These are phyloP conservation scores for Auricularia auricula-judae DNA, from an alignment of 768 basidiomycete species.

Conservation along the genomic window DNA sequence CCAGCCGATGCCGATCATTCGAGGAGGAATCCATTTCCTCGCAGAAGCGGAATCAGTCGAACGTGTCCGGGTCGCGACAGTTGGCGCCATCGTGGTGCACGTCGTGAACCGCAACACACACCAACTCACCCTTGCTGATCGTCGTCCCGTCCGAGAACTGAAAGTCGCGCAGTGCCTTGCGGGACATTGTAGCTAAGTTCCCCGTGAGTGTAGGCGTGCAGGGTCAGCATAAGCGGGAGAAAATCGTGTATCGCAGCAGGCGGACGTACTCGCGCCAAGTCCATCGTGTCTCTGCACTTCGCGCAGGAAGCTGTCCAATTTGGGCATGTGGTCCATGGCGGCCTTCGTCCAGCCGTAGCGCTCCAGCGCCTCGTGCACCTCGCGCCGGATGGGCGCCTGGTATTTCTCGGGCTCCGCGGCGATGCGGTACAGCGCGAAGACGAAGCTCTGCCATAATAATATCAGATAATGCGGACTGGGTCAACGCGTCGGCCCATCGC, in stretches of 20 bases:
- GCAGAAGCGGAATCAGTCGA: background rate
- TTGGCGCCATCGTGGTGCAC: background rate
- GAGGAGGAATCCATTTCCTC: background rate
- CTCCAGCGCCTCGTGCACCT: constrained; percentile 17
- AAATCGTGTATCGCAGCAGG: constrained; percentile 1
- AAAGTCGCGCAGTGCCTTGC: background rate
- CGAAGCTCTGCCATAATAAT: constrained; percentile 16
- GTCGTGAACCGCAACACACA: background rate
- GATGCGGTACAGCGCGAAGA: constrained; percentile 25
- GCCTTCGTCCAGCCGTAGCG: constrained; percentile 30
- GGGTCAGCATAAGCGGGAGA: no score
- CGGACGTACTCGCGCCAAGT: constrained; percentile 11
- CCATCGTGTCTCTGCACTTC: constrained; percentile 30
- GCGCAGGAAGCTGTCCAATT: constrained; percentile 42
- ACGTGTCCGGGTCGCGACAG: background rate
- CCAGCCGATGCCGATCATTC: no score
- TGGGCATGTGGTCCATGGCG: constrained; percentile 29
- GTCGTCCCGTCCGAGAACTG: background rate
- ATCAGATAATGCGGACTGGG: no score
- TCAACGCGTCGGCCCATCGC: background rate
- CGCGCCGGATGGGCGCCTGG: constrained; percentile 19
- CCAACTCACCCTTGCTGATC: background rate
- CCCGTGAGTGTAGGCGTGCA: no score
- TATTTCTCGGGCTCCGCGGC: constrained; percentile 24
- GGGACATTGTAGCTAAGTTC: background rate